Evolutionary conservation across 352 stramenopile genomes (phyloP).

Genomic region (Pythium scleroteichum): DNA sequence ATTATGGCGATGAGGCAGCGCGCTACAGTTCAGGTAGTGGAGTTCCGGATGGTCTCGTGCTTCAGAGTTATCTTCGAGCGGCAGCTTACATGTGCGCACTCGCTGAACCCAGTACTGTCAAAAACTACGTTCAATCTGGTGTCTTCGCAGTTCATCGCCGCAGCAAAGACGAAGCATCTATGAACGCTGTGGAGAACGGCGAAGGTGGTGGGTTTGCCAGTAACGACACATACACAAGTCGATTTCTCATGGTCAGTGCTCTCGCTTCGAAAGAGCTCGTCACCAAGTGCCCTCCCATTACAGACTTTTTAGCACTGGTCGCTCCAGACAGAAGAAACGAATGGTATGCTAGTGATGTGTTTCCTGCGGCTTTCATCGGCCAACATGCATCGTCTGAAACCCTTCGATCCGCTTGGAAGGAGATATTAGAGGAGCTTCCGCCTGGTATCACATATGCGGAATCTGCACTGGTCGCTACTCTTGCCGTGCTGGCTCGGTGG

Average conservation of each 20-base stretch:
- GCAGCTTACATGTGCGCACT: slow-evolving; percentile 73
- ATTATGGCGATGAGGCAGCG: slow-evolving; percentile 65
- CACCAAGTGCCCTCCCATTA: slow-evolving; percentile 55
- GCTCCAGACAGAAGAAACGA: slow-evolving; percentile 43
- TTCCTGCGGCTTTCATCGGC: slow-evolving; percentile 73
- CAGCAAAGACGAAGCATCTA: slow-evolving; percentile 7
- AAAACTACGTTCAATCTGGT: slow-evolving; percentile 60
- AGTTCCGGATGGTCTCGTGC: slow-evolving; percentile 57
- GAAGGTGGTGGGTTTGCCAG: slow-evolving; percentile 17
- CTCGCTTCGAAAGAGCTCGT: slow-evolving; percentile 70
- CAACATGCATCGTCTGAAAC: slow-evolving; percentile 56
- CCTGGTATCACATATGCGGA: slow-evolving; percentile 57
- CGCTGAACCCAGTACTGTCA: slow-evolving; percentile 43
- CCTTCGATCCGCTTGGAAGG: slow-evolving; percentile 54
- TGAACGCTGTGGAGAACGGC: not conserved
- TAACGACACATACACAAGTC: slow-evolving; percentile 42
- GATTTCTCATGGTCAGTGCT: slow-evolving; percentile 71
- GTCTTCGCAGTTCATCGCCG: slow-evolving; percentile 55
- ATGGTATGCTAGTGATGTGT: slow-evolving; percentile 71
- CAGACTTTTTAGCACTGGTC: slow-evolving; percentile 36
- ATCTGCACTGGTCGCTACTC: slow-evolving; percentile 44
- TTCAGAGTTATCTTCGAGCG: slow-evolving; percentile 74
- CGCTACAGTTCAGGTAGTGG: slow-evolving; percentile 38
- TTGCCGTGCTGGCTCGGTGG: slow-evolving; percentile 45
- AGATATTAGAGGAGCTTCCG: slow-evolving; percentile 66